Base-by-base conservation (phyloP, 2,329 filamentous ascomycete genomes). In the Epichloe glyceriae region DNA sequence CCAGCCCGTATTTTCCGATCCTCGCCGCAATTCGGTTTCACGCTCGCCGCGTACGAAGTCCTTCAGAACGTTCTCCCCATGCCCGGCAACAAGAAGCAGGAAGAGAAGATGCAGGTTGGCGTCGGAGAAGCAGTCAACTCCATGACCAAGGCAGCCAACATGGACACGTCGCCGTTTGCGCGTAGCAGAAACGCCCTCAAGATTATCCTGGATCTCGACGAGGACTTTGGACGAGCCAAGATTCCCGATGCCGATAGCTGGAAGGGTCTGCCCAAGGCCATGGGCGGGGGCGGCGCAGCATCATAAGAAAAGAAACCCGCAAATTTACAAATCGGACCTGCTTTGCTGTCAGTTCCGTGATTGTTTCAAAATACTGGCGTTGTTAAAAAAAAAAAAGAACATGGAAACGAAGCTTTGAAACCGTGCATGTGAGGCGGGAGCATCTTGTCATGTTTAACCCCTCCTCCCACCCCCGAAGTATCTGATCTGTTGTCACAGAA, bases 1-100 rank as follows among this genome's bases (percentile, higher is more conserved):
- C 90, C 91, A 1, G 93, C 93, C 8, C 88, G 93, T 73, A 94
- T 98, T 62, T 70, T 97, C 66, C 85, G 93, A 62, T 96, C 89
- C 0, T 96, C 89, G 12, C 93, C 93, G 15, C 93, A 98, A 66
- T 98, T 98, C 67, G 93, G 93, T 57, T 97, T 97, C 74, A 98
- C 93, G 0, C 81, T 98, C 22, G 93, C 93, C 3, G 86, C 87
- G 42, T 98, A 97, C 68, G 93, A 98, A 69, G 77, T 98, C 38
- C 74, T 98, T 47, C 89, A 96, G 71, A 86, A 75, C 54, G 50
- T 82, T 42, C 70, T 97, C 43, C 93, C 93, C 5, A 65, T 69
- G 62, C 88, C 89, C 2, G 88, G 87, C 49, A 72, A 87, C 50
- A 72, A 71, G 41, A 69, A 71, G 54, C 66, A 79, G 42, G 69